Conservation (phyloP, 352 stramenopile species). For the Globisporangium emineosum region DNA sequence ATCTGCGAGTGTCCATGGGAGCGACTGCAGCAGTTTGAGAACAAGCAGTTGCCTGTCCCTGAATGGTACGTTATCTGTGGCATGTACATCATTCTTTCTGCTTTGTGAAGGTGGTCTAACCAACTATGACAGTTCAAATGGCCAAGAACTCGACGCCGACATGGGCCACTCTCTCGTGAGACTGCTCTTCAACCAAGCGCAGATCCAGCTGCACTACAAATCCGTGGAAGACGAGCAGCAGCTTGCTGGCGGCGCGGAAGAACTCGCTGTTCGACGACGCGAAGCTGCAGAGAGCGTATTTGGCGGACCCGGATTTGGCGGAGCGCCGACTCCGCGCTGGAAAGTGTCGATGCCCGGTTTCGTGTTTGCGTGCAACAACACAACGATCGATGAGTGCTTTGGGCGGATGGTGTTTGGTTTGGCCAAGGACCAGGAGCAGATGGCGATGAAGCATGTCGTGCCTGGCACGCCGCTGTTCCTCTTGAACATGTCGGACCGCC, state of each 20-base stretch:
- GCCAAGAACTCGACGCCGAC: slow-evolving; percentile 60
- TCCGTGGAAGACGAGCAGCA: slow-evolving; percentile 83
- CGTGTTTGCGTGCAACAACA: slow-evolving; percentile 74
- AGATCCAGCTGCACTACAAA: slow-evolving; percentile 81
- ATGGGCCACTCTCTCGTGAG: slow-evolving; percentile 70
- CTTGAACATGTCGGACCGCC: slow-evolving; percentile 82
- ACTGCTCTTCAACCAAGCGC: slow-evolving; percentile 75
- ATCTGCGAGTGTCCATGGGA: slow-evolving; percentile 87
- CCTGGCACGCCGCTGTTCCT: slow-evolving; percentile 82
- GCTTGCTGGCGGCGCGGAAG: slow-evolving; percentile 63
- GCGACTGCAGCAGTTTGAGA: slow-evolving; percentile 66
- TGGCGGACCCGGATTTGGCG: slow-evolving; percentile 31
- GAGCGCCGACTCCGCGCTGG: slow-evolving; percentile 30
- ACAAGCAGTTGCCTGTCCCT: slow-evolving; percentile 54
- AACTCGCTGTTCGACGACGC: slow-evolving; percentile 65
- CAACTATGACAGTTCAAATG: slow-evolving; percentile 47
- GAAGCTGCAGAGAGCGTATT: slow-evolving; percentile 74
- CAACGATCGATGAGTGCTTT: slow-evolving; percentile 88
- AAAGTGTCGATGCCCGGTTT: slow-evolving; percentile 63
- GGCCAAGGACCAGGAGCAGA: slow-evolving; percentile 60
- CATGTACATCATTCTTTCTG: neutral
- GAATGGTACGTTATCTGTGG: slow-evolving; percentile 42
- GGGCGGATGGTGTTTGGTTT: slow-evolving; percentile 84
- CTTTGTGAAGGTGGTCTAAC: slow-evolving; percentile 12
- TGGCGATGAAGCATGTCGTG: slow-evolving; percentile 59